Evolutionary conservation across 345 rosid species (phyloP).

Genomic region (Cochlearia excelsa): DNA sequence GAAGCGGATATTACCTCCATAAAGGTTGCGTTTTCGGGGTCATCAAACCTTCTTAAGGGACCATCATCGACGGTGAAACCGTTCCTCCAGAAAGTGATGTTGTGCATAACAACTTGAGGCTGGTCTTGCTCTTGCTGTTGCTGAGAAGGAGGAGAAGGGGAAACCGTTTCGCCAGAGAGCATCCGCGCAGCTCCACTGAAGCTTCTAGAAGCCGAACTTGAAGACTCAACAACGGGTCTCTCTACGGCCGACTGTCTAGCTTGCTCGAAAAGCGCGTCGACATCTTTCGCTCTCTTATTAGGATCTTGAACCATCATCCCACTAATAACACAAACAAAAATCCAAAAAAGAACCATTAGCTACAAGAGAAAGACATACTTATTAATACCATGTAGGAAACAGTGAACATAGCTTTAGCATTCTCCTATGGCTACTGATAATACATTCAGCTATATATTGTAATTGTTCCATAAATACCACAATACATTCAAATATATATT

Average conservation of each 20-base stretch:
- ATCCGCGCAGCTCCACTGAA: slow-evolving; percentile 73
- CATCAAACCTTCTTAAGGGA: slow-evolving; percentile 67
- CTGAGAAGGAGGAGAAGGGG: slow-evolving; percentile 55
- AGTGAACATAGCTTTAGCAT: no score
- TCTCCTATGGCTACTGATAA: no score
- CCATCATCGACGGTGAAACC: slow-evolving; percentile 95
- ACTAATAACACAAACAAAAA: slow-evolving; percentile 40
- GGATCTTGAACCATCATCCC: slow-evolving; percentile 96
- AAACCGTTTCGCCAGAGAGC: slow-evolving; percentile 69
- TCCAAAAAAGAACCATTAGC: not conserved
- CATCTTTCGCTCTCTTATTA: slow-evolving; percentile 50
- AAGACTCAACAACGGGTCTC: slow-evolving; percentile 51
- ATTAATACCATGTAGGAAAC: no score
- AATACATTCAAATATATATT: not conserved
- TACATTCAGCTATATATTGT: no score
- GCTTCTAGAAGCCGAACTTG: slow-evolving; percentile 62
- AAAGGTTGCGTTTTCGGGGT: slow-evolving; percentile 73
- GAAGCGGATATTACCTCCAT: slow-evolving; percentile 69
- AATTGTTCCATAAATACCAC: not conserved
- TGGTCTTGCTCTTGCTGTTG: slow-evolving; percentile 42
- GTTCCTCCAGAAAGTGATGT: slow-evolving; percentile 78
- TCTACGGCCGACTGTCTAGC: slow-evolving; percentile 70
- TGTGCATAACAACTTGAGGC: slow-evolving; percentile 57
- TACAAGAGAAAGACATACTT: not conserved
- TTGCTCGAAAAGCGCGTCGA: slow-evolving; percentile 63